Evolutionary conservation across 1,284 basidiomycete species (phyloP), one percentile per base, ranked within the genome.

Genomic region (Tausonia pullulans): DNA sequence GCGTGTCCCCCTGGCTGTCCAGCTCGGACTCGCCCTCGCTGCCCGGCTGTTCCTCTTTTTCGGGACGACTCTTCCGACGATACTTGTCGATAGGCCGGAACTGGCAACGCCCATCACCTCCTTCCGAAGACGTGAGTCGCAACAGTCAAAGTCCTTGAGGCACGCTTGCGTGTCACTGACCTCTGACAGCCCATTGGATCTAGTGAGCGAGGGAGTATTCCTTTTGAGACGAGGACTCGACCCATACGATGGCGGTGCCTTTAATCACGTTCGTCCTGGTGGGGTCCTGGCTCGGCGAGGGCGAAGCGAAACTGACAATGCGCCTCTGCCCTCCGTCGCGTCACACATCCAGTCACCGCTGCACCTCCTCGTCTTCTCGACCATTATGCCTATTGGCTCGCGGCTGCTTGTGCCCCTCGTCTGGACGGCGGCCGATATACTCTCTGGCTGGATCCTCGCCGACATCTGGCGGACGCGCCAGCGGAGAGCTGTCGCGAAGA

Each of bases 121-220:
- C 14, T 87, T 87, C 53, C 67, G 74, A 27, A 71, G 72, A 55
- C 65, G 76, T 76, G 46, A 65, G 75, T 71, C 0, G 27, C 41
- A 48, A n/a, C 7, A 49, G 9, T 16, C 14, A 3, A 11, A 8
- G 13, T 74, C 77, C 76, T 60, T 78, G 79, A 68, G 77, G 79
- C 82, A 71, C 72, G 81, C 77, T 11, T 58, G 10, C 14, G 10
- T 65, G 43, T 53, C 52, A 45, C 60, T 43, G 59, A 60, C 52
- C 69, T 55, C 67, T 66, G 61, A 56, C 51, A 43, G 13, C 49
- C 54, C 61, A 27, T 27, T 27, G 27, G 16, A 11, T 44, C 2
- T n/a, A 95, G 92, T 96, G 66, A 83, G 85, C 71, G 93, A 96
- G 75, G 91, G 92, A 2, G 80, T 92, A 8, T 90, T 86, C 74